These are phyloP conservation scores for Tulasnella sp. DNA, from an alignment of 768 basidiomycete genomes.

Conservation along the genomic window DNA sequence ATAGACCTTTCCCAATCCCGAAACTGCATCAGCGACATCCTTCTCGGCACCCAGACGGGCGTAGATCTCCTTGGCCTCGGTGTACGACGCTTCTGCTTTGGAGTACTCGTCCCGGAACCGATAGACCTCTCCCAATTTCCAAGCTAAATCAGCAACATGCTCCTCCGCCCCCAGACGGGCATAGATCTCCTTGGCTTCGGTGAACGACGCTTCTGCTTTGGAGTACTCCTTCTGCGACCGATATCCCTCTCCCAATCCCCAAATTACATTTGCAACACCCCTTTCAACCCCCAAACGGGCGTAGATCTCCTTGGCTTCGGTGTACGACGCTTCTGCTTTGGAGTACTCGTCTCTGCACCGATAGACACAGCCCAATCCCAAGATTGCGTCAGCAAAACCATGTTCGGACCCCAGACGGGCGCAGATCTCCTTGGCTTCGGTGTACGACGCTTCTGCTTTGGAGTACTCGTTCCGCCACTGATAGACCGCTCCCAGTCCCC, in stretches of 20 bases:
- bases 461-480: too few relatives aligned
- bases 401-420: background rate
- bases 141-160: background rate
- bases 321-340: background rate
- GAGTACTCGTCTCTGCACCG: background rate
- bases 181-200: background rate
- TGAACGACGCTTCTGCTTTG: background rate
- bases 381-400: background rate
- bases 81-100: too few relatives aligned
- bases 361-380: background rate
- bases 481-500: too few relatives aligned
- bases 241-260: background rate
- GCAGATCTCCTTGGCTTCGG: background rate
- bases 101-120: background rate
- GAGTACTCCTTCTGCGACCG: background rate
- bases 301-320: background rate
- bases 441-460: too few relatives aligned
- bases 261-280: background rate
- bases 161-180: background rate
- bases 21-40: too few relatives aligned
- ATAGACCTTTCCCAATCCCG: too few relatives aligned
- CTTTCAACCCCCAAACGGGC: background rate
- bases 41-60: too few relatives aligned
- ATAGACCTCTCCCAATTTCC: background rate
- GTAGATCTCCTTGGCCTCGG: too few relatives aligned